phyloP scores from a whole-genome alignment of 2,329 filamentous ascomycete species.

The Fusarium irregulare region DNA sequence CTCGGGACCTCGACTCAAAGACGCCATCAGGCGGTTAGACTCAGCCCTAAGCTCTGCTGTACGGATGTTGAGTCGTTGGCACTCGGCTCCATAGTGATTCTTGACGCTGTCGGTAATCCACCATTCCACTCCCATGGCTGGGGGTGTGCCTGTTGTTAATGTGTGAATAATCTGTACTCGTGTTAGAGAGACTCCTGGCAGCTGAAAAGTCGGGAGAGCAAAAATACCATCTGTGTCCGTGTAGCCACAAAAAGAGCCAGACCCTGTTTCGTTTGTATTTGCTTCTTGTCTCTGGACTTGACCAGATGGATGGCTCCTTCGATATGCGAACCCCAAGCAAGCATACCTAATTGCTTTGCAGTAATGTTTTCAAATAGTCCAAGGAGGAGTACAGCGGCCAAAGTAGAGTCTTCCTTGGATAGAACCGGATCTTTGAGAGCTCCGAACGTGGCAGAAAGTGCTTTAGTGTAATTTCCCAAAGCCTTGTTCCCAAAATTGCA shows the following conservation, averaged over 20 bases:
- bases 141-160: slow-evolving; percentile 63
- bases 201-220: not conserved
- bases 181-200: slow-evolving; percentile 18
- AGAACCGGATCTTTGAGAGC: slow-evolving; percentile 63
- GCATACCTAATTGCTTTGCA: slow-evolving; percentile 63
- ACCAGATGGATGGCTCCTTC: slow-evolving; percentile 72
- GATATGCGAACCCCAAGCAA: slow-evolving; percentile 73
- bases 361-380: slow-evolving; percentile 72
- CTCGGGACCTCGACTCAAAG: slow-evolving; percentile 59
- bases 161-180: slow-evolving; percentile 65
- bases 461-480: slow-evolving; percentile 65
- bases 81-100: slow-evolving; percentile 60
- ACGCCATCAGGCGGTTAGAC: slow-evolving; percentile 62
- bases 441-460: slow-evolving; percentile 63
- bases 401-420: slow-evolving; percentile 65
- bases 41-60: slow-evolving; percentile 67
- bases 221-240: slow-evolving; percentile 67
- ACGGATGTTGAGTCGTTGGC: slow-evolving; percentile 64
- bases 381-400: slow-evolving; percentile 69
- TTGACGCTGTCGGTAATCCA: slow-evolving; percentile 67
- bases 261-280: slow-evolving; percentile 64
- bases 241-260: slow-evolving; percentile 69
- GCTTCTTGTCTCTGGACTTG: slow-evolving; percentile 66
- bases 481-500: slow-evolving; percentile 54
- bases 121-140: slow-evolving; percentile 67